Evolutionary conservation across 345 rosid genomes (phyloP), one percentile per base, ranked within the genome.

Genomic region (Sonneratia alba): DNA sequence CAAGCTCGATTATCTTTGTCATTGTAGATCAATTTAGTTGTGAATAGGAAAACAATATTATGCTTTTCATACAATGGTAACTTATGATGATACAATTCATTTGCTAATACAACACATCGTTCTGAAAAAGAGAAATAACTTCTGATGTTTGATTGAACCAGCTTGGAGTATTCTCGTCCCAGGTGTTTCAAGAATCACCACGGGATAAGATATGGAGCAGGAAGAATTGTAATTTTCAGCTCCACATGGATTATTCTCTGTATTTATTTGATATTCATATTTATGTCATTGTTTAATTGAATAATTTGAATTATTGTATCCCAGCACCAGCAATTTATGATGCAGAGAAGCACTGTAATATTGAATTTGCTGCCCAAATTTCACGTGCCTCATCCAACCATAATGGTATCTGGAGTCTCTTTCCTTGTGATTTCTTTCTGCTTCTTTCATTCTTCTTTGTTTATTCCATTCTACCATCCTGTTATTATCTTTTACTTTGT

Each of bases 151-250:
- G 71, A 73, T 82, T 72, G 68, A 75, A 80, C 15, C 90, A 95
- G 99, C 99, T 95, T 32, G 99, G 99, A 76, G 93, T 92, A 32
- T 92, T 95, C 85, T 95, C 97, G 65, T 89, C 99, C 74, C 97
- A 92, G 75, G 97, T 95, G 57, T 88, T 95, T 80, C 97, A 92
- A 86, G 97, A 90, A 74, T 92, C 97, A 79, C 88, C 92, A 9
- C 85, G 83, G 71, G 92, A 89, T 43, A 90, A 87, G 81, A 80
- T 84, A 75, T 83, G 86, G 89, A 87, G 87, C 79, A 85, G 88
- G 73, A 89, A 95, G 81, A 80, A 83, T 76, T 95, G 99, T 92
- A 83, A 82, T 37, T 2, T 27, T 59, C 61, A 32, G 21, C n/a
- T 27, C 36, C 27, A n/a, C 45, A 68, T 42, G 24, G 43, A 14